Conservation (phyloP, 2,329 filamentous ascomycete genomes). For the Teratosphaeria gauchensis region DNA sequence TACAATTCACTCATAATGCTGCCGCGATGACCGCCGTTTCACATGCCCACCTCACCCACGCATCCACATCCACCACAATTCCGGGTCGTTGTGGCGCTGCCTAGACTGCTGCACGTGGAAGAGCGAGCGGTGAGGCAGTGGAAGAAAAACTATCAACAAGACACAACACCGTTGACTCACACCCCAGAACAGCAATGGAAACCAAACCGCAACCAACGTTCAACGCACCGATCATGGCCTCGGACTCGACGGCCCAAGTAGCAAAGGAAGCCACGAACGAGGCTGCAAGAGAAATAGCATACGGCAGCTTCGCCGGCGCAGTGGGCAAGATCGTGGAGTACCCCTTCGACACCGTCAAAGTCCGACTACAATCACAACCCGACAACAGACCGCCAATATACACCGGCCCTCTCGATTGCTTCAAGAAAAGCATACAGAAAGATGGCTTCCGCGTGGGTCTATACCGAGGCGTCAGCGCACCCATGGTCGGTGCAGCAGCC, state of each 20-base stretch:
- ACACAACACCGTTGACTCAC: not conserved
- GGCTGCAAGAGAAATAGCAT: slow-evolving; percentile 75
- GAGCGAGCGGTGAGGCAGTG: not conserved
- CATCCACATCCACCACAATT: not conserved
- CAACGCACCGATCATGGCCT: not conserved
- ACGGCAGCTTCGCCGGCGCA: slow-evolving; percentile 83
- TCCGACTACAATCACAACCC: slow-evolving; percentile 91
- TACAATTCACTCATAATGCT: slow-evolving; percentile 19
- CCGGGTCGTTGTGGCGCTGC: not conserved
- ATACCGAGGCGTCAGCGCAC: slow-evolving; percentile 88
- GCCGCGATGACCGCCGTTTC: slow-evolving; percentile 21
- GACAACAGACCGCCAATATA: slow-evolving; percentile 74
- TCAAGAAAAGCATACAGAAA: slow-evolving; percentile 68
- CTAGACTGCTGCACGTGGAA: not conserved
- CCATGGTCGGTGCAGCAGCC: slow-evolving; percentile 78
- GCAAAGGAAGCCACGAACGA: slow-evolving; percentile 35
- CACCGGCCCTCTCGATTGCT: slow-evolving; percentile 82
- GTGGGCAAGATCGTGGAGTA: slow-evolving; percentile 96
- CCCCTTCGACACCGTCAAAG: slow-evolving; percentile 97
- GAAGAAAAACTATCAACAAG: not conserved
- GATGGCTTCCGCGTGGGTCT: slow-evolving; percentile 67
- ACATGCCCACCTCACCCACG: slow-evolving; percentile 1
- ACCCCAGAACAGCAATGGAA: not conserved
- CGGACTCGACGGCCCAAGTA: not conserved
- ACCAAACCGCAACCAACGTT: not conserved